Evolutionary conservation across 1,284 basidiomycete species (phyloP), one percentile per base, ranked within the genome.

Genomic region (Apiotrichum sp.): DNA sequence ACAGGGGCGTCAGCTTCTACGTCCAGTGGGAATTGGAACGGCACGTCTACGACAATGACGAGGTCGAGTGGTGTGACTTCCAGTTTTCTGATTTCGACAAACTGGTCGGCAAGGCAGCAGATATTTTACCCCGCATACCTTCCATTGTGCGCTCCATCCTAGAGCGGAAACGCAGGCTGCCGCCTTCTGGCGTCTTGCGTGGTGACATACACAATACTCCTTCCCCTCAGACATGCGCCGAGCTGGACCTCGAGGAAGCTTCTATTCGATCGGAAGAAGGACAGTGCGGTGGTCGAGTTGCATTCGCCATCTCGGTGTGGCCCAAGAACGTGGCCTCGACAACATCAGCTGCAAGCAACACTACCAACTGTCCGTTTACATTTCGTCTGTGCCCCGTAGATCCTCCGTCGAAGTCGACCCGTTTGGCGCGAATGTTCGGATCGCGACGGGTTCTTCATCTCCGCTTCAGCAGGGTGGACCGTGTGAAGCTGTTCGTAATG

Each of bases 21-120:
- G 62, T 69, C 2, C 70, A 69, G 53, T 70, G 68, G 69, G 68
- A 69, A 44, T 48, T 70, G 3, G 58, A 66, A 16, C 46, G 64
- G 14, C 56, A 53, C 9, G 29, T 71, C 16, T 29, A 49, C 10
- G 13, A 29, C 16, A 39, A 32, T 13, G 31, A 14, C 8, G 38
- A 1, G n/a, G 6, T 67, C 0, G 29, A 44, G 0, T 68, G 68
- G 65, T 47, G 47, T 2, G 62, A 69, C 43, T 38, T 72, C 35
- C 10, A 39, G 11, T 6, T 50, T 0, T 47, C 48, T 1, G 66
- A 70, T 36, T 35, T 72, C 14, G 14, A 34, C 3, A 5, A 13
- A 1, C 51, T 72, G 3, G 35, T 32, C 1, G 69, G 67, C 8
- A 16, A 40, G 3, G 59, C 54, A 1, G 11, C 29, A 0, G 50